Percentiles rank a stretch among this genome's conserved stretches.
Conservation (phyloP, 306 rosid genomes). For the Quercus mongolica region DNA sequence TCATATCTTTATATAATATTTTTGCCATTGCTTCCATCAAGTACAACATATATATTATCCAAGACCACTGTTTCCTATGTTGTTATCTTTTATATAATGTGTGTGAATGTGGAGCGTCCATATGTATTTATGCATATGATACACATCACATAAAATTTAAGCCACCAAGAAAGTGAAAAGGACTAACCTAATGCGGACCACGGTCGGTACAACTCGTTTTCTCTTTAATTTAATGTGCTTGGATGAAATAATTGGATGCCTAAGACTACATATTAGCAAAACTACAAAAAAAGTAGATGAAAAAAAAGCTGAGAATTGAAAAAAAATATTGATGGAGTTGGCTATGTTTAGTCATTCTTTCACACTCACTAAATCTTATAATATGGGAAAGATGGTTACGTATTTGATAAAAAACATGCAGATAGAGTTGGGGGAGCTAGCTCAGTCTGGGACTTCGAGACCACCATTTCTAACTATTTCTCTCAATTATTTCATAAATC, state of each 20-base stretch:
- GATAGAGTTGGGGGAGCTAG: slow-evolving; percentile 12
- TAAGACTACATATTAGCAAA: slow-evolving; percentile 19
- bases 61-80: too few relatives aligned
- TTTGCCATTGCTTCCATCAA: too few relatives aligned
- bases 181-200: slow-evolving; percentile 33
- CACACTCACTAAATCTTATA: slow-evolving; percentile 33
- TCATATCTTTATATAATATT: too few relatives aligned
- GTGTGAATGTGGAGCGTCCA: too few relatives aligned
- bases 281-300: slow-evolving; percentile 11
- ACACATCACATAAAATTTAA: background rate
- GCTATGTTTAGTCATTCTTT: slow-evolving; percentile 29
- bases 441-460: slow-evolving; percentile 32
- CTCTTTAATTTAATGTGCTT: slow-evolving; percentile 11
- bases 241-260: slow-evolving; percentile 36
- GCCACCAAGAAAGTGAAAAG: slow-evolving; percentile 47
- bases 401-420: slow-evolving; percentile 28
- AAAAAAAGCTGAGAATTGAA: slow-evolving; percentile 21
- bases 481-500: slow-evolving; percentile 51
- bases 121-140: background rate
- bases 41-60: too few relatives aligned
- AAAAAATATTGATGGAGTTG: slow-evolving; percentile 5
- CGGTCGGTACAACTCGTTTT: slow-evolving; percentile 31
- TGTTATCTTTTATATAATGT: too few relatives aligned
- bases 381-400: slow-evolving; percentile 29
- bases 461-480: slow-evolving; percentile 47